Percentiles rank a stretch among this genome's conserved stretches.
Conservation (phyloP, 345 rosid species). For the Arabis alpina region DNA sequence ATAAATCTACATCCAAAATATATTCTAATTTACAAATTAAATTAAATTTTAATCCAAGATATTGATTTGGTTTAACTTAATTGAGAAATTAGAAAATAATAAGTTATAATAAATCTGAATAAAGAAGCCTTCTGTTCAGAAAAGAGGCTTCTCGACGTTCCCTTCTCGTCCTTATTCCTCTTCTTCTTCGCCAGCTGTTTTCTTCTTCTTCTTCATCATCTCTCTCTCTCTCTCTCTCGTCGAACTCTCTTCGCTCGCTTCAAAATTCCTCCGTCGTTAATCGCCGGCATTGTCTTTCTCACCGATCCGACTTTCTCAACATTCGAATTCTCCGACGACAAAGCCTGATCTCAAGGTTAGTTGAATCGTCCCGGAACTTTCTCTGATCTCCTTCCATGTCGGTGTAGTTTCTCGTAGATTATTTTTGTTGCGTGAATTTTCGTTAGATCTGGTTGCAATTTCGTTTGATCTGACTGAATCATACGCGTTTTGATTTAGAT, state of each 20-base stretch:
- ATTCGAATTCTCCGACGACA: slow-evolving; percentile 29
- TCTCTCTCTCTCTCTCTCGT: slow-evolving; percentile 24
- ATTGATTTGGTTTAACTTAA: background rate
- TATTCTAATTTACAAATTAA: too few species aligned
- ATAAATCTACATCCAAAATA: background rate
- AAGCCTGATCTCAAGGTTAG: slow-evolving; percentile 44
- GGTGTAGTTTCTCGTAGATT: slow-evolving; percentile 9
- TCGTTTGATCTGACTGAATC: slow-evolving; percentile 37
- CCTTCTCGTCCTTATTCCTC: slow-evolving; percentile 26
- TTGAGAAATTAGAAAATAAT: background rate
- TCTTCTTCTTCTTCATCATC: slow-evolving; percentile 33
- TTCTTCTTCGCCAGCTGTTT: slow-evolving; percentile 35
- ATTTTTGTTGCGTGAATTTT: slow-evolving; percentile 13
- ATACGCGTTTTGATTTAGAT: slow-evolving; percentile 12
- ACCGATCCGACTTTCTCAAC: slow-evolving; percentile 31
- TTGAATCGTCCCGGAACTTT: slow-evolving; percentile 27
- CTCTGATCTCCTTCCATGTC: slow-evolving; percentile 33
- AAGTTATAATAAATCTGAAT: background rate
- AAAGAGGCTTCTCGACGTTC: slow-evolving; percentile 33
- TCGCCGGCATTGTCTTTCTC: slow-evolving; percentile 23
- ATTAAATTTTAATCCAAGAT: too few species aligned
- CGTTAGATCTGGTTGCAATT: slow-evolving; percentile 35
- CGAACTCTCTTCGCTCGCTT: slow-evolving; percentile 29
- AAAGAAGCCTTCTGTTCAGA: slow-evolving; percentile 27
- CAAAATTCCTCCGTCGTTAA: slow-evolving; percentile 5